Evolutionary conservation across 139 green algal genomes (phyloP), one percentile per base, ranked within the genome.

Genomic region (Micractinium sp.): DNA sequence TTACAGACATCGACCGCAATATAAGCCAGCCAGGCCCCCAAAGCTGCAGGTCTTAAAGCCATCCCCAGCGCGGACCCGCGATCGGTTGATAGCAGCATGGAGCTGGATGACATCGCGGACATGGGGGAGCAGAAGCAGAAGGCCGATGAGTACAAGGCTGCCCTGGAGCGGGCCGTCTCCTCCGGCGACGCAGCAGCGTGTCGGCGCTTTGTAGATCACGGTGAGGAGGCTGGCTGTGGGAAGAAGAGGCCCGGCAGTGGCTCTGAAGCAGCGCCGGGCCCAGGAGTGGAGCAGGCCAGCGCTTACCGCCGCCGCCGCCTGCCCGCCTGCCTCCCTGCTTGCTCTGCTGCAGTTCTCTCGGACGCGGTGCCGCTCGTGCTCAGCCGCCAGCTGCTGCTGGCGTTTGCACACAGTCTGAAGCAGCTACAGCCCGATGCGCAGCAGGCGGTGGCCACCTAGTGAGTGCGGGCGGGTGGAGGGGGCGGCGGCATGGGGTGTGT

Each of bases 351-450:
- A 98, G 96, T 98, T 89, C 83, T 98, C 3, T 96, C 94, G 19
- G 96, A 98, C 31, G 92, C 92, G 0, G 95, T 98, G n/a, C 94
- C 95, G 15, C 92, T 98, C 3, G 96, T 98, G 1, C 90, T 98
- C 35, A 97, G 94, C 81, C 87, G 96, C 7, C 93, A 96, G 88
- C 77, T 98, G 84, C 89, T 98, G 66, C 69, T 90, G 63, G 56
- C 85, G 0, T 97, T 98, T 88, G 91, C 96, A 0, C 90, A 96
- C 80, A 93, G 93, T 39, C 81, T 97, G 2, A 73, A 73, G 36
- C 88, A 90, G 79, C 87, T 98, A n/a, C 87, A 93, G 20, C 31
- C 89, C 5, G 93, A 96, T 0, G 69, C 90, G 7, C 95, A 97
- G 82, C 96, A 97, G 78, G 82, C 91, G 20, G 93, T 96, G 36